Evolutionary conservation across 2,329 filamentous ascomycete genomes (phyloP).

Genomic region (Truncatella angustata): DNA sequence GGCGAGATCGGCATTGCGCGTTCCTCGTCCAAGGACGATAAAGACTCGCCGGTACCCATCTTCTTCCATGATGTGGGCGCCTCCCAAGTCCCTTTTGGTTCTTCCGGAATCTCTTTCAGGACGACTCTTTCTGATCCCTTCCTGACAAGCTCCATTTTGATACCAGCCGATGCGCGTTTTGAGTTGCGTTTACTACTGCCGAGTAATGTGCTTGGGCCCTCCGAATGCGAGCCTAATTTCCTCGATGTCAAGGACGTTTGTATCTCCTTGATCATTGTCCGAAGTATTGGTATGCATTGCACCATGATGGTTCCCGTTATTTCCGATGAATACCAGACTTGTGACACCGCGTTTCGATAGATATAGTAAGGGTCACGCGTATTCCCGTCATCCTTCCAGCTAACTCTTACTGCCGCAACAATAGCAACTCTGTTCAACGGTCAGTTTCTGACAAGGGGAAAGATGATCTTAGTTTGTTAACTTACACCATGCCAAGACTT

Average conservation of each 20-base stretch:
- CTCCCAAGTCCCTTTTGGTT: background rate
- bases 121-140: background rate
- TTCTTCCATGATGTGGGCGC: background rate
- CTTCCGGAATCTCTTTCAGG: constrained; percentile 2
- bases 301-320: constrained; percentile 54
- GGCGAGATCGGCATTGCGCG: background rate
- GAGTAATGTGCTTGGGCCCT: background rate
- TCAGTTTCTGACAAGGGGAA: background rate
- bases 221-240: constrained; percentile 8
- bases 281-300: constrained; percentile 50
- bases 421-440: constrained; percentile 27
- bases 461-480: background rate
- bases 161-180: background rate
- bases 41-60: background rate
- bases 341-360: constrained; percentile 44
- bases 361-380: constrained; percentile 44
- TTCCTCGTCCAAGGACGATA: constrained; percentile 1
- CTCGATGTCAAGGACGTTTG: constrained; percentile 35
- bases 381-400: constrained; percentile 49
- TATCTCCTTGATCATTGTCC: constrained; percentile 43
- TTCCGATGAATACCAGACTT: constrained; percentile 50
- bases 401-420: constrained; percentile 43
- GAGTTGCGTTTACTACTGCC: background rate
- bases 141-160: constrained; percentile 1
- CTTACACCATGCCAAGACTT: constrained; percentile 46